Conservation (phyloP, 1,284 basidiomycete genomes). For the Malassezia restricta region DNA sequence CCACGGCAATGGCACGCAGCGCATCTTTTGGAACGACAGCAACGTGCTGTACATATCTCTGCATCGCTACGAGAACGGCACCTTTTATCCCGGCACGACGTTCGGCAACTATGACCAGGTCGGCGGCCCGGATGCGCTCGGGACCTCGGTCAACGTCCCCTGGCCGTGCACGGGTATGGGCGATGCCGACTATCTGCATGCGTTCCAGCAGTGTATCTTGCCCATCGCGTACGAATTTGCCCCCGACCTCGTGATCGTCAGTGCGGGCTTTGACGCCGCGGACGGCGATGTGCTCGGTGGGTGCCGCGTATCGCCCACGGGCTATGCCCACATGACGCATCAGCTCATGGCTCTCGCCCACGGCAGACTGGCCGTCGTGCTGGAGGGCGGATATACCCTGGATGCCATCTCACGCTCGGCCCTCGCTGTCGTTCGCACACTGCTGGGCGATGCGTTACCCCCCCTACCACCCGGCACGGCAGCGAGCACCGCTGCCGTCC, state of each 20-base stretch:
- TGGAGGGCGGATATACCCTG: conserved; percentile 97
- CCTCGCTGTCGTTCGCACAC: conserved; percentile 66
- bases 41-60: conserved; percentile 88
- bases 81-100: conserved; percentile 80
- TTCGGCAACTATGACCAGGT: conserved; percentile 75
- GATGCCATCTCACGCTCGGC: conserved; percentile 76
- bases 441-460: conserved; percentile 74
- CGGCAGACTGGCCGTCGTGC: conserved; percentile 77
- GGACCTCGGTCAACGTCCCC: conserved; percentile 83
- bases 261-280: conserved; percentile 94
- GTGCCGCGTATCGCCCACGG: conserved; percentile 79
- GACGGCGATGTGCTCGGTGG: conserved; percentile 79
- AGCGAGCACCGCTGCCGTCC: conserved; percentile 67
- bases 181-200: conserved; percentile 90
- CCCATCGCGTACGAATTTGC: conserved; percentile 92
- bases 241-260: conserved; percentile 92
- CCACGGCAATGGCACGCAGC: conserved; percentile 94
- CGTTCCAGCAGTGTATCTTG: conserved; percentile 90
- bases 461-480: conserved; percentile 52
- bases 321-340: conserved; percentile 97
- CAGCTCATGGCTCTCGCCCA: conserved; percentile 80
- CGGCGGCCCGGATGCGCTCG: conserved; percentile 62
- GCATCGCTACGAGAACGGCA: conserved; percentile 72
- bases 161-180: conserved; percentile 81
- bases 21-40: conserved; percentile 81